These are phyloP conservation scores for Didymella lethalis DNA, from an alignment of 2,329 filamentous ascomycete genomes.

Conservation along the genomic window DNA sequence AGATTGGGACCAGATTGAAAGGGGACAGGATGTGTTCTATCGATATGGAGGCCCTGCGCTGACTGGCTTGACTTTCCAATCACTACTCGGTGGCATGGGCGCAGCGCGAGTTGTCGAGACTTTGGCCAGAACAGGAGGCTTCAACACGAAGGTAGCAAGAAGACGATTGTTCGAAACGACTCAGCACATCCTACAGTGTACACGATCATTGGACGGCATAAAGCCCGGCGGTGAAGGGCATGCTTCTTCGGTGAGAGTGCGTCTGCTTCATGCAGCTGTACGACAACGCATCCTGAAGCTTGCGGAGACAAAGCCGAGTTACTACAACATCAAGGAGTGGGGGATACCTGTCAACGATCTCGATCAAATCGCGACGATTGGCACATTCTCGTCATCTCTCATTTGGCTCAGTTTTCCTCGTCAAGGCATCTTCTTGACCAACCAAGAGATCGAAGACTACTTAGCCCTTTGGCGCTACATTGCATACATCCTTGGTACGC, in stretches of 20 bases:
- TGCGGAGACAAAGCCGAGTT: constrained; percentile 62
- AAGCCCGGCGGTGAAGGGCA: constrained; percentile 73
- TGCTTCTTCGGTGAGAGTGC: constrained; percentile 70
- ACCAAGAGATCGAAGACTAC: constrained; percentile 72
- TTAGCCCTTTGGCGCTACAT: constrained; percentile 79
- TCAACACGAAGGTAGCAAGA: constrained; percentile 71
- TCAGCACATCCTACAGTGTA: constrained; percentile 77
- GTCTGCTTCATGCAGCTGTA: constrained; percentile 73
- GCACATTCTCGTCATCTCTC: constrained; percentile 71
- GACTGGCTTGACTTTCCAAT: constrained; percentile 70
- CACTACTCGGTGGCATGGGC: constrained; percentile 74
- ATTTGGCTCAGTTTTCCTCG: constrained; percentile 74
- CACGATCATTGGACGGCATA: constrained; percentile 69
- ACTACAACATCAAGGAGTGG: constrained; percentile 66
- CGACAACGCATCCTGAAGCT: constrained; percentile 70
- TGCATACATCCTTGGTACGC: constrained; percentile 74
- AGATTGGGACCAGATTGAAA: constrained; percentile 76
- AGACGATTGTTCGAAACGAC: constrained; percentile 75
- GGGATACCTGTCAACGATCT: constrained; percentile 79
- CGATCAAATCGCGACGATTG: constrained; percentile 75
- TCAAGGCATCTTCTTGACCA: constrained; percentile 72
- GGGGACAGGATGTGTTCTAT: constrained; percentile 80
- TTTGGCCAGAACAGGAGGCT: constrained; percentile 76
- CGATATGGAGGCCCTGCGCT: constrained; percentile 74
- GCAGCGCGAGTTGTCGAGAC: constrained; percentile 78